Base-by-base conservation (phyloP, 306 rosid species). In the Citrullus colocynthis region DNA sequence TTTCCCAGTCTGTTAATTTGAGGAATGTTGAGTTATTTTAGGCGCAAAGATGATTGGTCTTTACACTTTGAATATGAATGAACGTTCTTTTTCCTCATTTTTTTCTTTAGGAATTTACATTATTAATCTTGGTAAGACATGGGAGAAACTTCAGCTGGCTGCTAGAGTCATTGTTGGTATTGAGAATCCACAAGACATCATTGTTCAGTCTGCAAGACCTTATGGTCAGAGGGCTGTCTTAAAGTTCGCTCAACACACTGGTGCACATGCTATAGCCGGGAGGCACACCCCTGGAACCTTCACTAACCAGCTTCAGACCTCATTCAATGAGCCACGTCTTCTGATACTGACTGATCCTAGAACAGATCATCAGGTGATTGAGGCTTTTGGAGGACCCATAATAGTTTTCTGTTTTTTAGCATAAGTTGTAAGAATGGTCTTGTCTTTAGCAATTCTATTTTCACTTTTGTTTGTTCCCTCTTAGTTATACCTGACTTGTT, bases 201-300 rank as follows among this genome's bases (percentile, higher is more conserved):
- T 91, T 61, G 97, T 93, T 12, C 97, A 93, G 80, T 93, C 98
- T 16, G 98, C 98, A 0, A 85, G 97, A 83, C 98, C 97, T 2
- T 93, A 93, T 45, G 98, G 97, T 0, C 98, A 93, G 83, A 91
- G 98, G 62, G 97, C 97, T 4, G 96, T 91, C 30, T 88, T 94
- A 0, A 94, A 94, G 79, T 94, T 94, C 63, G 98, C 98, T 44
- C 91, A 94, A 80, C 86, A 90, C 84, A 94, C 97, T 6, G 97
- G 98, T 12, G 93, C 88, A 6, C 91, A 90, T 79, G 98, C 98
- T 0, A 91, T 93, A 82, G 98, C 97, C 6, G 97, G 98, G 32
- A 84, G 97, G 74, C 98, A 94, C 79, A 94, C 98, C 58, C 97
- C 98, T 0, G 97, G 98, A 55, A 94, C 97, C 55, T 48, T 85